Evolutionary conservation across 129 eudicot species (phyloP).

Genomic region (Pittosporum tobira): DNA sequence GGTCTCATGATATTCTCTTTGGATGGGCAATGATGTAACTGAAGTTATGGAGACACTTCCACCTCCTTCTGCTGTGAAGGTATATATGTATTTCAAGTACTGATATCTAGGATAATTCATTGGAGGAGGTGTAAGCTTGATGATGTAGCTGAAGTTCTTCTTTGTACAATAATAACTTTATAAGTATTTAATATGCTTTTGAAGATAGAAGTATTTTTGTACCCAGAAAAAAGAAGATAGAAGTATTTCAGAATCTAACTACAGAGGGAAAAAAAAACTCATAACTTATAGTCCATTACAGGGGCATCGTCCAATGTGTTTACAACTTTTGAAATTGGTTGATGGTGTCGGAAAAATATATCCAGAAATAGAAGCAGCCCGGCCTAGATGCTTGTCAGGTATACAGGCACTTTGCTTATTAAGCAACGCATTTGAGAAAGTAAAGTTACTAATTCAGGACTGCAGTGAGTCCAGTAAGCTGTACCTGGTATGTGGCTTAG

Average conservation of each 20-base stretch:
- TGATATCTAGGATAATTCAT: no score
- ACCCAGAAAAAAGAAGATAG: no score
- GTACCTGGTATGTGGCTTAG: conserved; percentile 58
- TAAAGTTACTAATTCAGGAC: conserved; percentile 36
- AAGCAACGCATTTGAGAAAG: conserved; percentile 34
- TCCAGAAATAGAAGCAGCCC: conserved; percentile 60
- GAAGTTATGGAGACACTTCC: conserved; percentile 44
- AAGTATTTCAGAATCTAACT: no score
- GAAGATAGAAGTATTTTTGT: no score
- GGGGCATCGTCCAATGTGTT: conserved; percentile 73
- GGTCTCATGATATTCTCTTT: neutral
- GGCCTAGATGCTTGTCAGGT: conserved; percentile 71
- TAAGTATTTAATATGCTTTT: no score
- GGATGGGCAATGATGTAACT: conserved; percentile 50
- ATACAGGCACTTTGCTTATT: conserved; percentile 49
- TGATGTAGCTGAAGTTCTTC: no score
- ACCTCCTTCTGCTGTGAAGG: conserved; percentile 41
- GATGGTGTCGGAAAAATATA: conserved; percentile 34
- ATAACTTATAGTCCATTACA: conserved; percentile 21
- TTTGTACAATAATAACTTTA: no score
- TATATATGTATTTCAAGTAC: no score
- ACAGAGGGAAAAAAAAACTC: no score
- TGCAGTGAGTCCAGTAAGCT: conserved; percentile 75
- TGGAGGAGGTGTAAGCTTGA: no score
- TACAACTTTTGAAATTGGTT: conserved; percentile 32